phyloP scores from a whole-genome alignment of 2,329 filamentous ascomycete genomes.

The Ceratocystis diversiconidia region DNA sequence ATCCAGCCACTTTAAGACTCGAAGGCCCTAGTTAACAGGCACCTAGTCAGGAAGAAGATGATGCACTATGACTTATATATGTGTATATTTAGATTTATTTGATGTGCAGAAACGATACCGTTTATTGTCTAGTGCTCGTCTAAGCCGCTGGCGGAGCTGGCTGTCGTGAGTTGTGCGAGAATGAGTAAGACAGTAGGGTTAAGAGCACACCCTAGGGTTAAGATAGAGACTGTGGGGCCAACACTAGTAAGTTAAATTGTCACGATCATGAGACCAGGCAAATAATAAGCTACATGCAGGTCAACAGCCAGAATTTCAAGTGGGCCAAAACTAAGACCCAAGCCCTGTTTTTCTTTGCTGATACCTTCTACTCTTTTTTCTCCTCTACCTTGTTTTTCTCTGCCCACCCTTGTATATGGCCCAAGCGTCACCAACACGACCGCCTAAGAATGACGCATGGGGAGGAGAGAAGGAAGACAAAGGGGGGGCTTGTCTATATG shows the following conservation, averaged over 20 bases:
- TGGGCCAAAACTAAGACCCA: background rate
- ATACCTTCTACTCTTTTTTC: too few species aligned
- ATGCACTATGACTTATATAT: too few species aligned
- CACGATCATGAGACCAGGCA: background rate
- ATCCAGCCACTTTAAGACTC: background rate
- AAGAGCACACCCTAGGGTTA: background rate
- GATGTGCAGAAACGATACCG: too few species aligned
- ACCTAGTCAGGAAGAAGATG: background rate
- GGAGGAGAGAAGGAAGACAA: background rate
- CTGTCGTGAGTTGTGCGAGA: background rate
- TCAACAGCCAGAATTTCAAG: background rate
- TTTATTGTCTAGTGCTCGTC: background rate
- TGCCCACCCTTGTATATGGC: background rate
- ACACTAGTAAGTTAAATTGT: background rate
- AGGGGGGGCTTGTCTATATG: constrained; percentile 4
- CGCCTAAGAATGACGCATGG: background rate
- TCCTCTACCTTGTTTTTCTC: background rate
- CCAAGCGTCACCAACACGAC: constrained; percentile 1
- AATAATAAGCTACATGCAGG: background rate
- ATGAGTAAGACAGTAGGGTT: background rate
- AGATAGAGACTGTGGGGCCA: background rate
- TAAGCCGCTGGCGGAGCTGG: background rate
- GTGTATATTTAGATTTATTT: too few species aligned
- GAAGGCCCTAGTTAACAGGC: background rate
- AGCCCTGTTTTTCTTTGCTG: background rate